Base-by-base conservation (phyloP, 352 stramenopile species). In the Phytophthora sp. region DNA sequence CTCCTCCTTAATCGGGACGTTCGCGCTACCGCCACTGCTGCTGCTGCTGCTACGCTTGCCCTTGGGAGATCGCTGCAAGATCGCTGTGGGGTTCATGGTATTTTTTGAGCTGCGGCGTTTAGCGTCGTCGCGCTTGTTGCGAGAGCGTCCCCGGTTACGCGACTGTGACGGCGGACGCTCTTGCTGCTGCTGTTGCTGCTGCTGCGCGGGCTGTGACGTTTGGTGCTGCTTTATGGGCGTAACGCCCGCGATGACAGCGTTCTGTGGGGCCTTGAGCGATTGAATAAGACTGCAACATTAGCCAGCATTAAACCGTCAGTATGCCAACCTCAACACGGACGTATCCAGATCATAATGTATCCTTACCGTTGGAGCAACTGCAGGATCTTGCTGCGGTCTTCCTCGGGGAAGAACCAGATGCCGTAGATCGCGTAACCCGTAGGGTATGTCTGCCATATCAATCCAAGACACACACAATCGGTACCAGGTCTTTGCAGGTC, bases 361-460 rank as follows among this genome's bases (percentile, higher is more conserved):
- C 69, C n/a, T 7, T 77, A 94, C 85, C 81, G 79, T 61, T 89
- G 76, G 20, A 94, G 56, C 29, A 95, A 57, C 39, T 84, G 79
- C 36, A 91, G 71, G 39, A 92, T 94, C 75, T 91, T 94, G 51
- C 82, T 73, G 7, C 84, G 84, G 45, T 95, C 88, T 52, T 94
- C 85, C 60, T 94, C 88, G 1, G 88, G 88, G 71, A 91, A 94
- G 77, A 95, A 95, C 88, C 88, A 95, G 5, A 93, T 71, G 31
- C 88, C 88, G 47, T 91, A 95, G 69, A 95, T 95, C 38, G 86
- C 84, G 63, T 89, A 94, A 15, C 79, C 82, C 16, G 74, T 76
- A 36, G 79, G 50, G 41, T 86, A 79, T 38, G 73, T 35, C 81
- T 88, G 29, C 2, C 12, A n/a, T n/a, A n/a, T n/a, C n/a, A 63